Base-by-base conservation (phyloP, 805 yeast species). In the Candida qinlingensis region DNA sequence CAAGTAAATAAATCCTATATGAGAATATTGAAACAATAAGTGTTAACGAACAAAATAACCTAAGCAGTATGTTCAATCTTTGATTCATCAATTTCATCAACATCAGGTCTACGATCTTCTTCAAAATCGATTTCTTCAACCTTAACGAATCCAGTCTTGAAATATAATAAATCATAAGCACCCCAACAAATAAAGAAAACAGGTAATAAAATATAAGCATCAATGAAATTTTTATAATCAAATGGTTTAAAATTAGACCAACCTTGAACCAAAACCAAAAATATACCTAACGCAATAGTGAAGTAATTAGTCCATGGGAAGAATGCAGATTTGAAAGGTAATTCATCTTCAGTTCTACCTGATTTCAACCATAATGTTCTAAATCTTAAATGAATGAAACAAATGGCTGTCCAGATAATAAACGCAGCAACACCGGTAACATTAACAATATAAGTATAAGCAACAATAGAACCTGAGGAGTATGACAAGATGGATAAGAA, bases 351-450 rank as follows among this genome's bases (percentile, higher is more conserved):
- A 33, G 81, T 68, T 47, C 83, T 79, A 45, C 82, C 81, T 61
- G 89, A 79, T 28, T 71, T 62, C 52, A 74, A 71, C 60, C 86
- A 70, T 11, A 84, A 82, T 33, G 67, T 63, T 82, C 85, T 84
- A 65, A 85, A 85, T 62, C 88, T 73, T 47, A 83, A 65, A 65
- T 84, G 90, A 6, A 82, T 70, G 34, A 75, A 65, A 31, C 81
- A 73, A 51, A 84, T 82, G 60, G 79, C 74, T 31, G 79, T 74
- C 91, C 91, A 83, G 27, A 86, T 73, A 52, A 84, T 79, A 56
- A 85, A 77, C 39, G 91, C 90, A 10, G 88, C 81, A 41, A 84
- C 85, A 42, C 87, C 86, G 12, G 87, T 76, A 55, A 85, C 83
- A 61, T 81, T 83, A 54, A 84, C 70, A 49, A 85, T 72, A 87